A percentile compares a stretch with the other conserved stretches of the same genome.
Conservation (phyloP, 2,329 filamentous ascomycete species). For the Lachnellula hyalina region DNA sequence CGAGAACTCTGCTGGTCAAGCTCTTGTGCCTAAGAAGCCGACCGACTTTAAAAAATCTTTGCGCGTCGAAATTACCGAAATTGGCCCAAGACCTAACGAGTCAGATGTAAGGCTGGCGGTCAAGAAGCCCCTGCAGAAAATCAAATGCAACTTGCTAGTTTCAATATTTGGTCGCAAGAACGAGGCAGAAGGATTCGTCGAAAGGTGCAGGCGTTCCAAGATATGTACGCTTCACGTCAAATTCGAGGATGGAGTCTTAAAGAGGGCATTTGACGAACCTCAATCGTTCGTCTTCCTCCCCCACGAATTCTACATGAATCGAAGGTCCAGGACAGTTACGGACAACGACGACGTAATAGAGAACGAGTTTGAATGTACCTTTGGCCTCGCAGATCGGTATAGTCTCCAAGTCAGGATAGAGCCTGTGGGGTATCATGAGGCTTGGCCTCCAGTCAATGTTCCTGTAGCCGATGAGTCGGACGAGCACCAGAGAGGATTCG, state of each 20-base stretch:
- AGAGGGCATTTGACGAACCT: slow-evolving; percentile 13
- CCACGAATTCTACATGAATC: slow-evolving; percentile 18
- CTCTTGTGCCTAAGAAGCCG: slow-evolving; percentile 8
- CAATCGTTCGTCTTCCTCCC: slow-evolving; percentile 18
- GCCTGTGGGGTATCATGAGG: slow-evolving; percentile 6
- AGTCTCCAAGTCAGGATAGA: slow-evolving; percentile 15
- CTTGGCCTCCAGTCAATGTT: slow-evolving; percentile 23
- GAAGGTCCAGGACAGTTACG: slow-evolving; percentile 8
- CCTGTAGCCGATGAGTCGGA: not conserved
- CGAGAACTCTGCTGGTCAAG: slow-evolving; percentile 6
- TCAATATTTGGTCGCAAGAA: slow-evolving; percentile 18
- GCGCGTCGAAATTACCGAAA: slow-evolving; percentile 18
- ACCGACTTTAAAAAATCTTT: slow-evolving; percentile 19
- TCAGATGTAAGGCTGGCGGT: not conserved
- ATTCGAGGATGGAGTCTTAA: slow-evolving; percentile 8
- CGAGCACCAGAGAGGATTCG: not conserved
- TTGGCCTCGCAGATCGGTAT: slow-evolving; percentile 22
- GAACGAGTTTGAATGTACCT: slow-evolving; percentile 1
- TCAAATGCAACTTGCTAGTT: slow-evolving; percentile 18
- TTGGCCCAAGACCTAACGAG: slow-evolving; percentile 7
- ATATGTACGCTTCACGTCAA: slow-evolving; percentile 11
- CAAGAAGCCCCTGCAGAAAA: slow-evolving; percentile 1
- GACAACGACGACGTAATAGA: slow-evolving; percentile 1
- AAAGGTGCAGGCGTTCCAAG: slow-evolving; percentile 8
- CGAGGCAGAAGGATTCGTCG: slow-evolving; percentile 10